Conservation (phyloP, 2,329 filamentous ascomycete genomes). For the Stagonosporopsis rhizophila region DNA sequence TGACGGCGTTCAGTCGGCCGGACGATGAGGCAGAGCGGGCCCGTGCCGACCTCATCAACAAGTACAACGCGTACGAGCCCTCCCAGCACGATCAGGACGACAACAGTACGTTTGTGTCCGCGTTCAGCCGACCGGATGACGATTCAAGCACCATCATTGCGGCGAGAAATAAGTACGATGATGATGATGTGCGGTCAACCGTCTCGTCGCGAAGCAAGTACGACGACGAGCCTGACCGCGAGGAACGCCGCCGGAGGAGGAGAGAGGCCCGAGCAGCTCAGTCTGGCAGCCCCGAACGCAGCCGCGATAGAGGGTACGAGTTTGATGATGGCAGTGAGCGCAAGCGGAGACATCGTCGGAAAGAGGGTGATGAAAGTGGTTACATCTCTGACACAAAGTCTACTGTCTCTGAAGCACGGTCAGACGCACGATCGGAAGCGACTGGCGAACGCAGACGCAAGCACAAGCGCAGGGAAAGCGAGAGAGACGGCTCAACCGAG, state of each 20-base stretch:
- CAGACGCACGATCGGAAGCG: constrained; percentile 46
- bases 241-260: constrained; percentile 38
- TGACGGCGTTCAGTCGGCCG: constrained; percentile 16
- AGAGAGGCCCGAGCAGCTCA: constrained; percentile 25
- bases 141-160: constrained; percentile 37
- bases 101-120: constrained; percentile 19
- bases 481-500: constrained; percentile 43
- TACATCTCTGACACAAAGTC: constrained; percentile 53
- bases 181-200: constrained; percentile 26
- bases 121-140: constrained; percentile 26
- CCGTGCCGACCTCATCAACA: constrained; percentile 20
- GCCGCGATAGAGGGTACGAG: constrained; percentile 46
- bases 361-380: constrained; percentile 42
- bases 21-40: constrained; percentile 6
- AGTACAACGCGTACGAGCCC: constrained; percentile 8
- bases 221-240: constrained; percentile 40
- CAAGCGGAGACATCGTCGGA: constrained; percentile 45
- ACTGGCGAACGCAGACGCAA: constrained; percentile 46
- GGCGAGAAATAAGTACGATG: constrained; percentile 35
- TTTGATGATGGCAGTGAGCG: constrained; percentile 40
- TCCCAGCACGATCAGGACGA: constrained; percentile 21
- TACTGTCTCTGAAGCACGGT: constrained; percentile 47
- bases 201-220: constrained; percentile 36
- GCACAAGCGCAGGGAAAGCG: constrained; percentile 42
- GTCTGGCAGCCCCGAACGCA: constrained; percentile 39